Base-by-base conservation (phyloP, 257 asterid genomes). In the Petrea volubilis region DNA sequence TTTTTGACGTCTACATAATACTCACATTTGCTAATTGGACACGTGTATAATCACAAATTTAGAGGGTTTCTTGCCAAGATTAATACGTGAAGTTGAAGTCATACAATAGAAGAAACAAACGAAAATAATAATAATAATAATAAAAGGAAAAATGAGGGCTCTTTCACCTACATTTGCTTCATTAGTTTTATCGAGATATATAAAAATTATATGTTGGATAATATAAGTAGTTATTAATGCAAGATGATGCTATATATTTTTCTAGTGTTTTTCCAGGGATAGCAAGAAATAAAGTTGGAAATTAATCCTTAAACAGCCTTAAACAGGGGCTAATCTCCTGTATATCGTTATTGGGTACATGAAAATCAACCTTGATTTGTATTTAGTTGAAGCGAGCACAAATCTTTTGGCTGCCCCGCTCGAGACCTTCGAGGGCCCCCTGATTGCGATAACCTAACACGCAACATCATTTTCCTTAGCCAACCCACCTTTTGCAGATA, bases 281-380 rank as follows among this genome's bases (percentile, higher is more conserved):
- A 8, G 11, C 10, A 2, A 2, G 24, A 7, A 23, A 60, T 6
- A 58, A 34, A 56, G 27, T 49, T 1, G 71, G 46, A 64, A 49
- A 68, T n/a, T n/a, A n/a, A n/a, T 57, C 53, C 14, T 64, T 79
- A 74, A 78, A 55, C 61, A 73, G 67, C n/a, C n/a, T n/a, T n/a
- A n/a, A n/a, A n/a, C n/a, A n/a, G n/a, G n/a, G n/a, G 40, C 58
- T 34, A 31, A 38, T 41, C n/a, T 67, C 31, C 44, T 2, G 2
- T 9, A 40, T 38, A 77, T 58, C 52, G 33, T 65, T 67, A 77
- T 74, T 51, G 49, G 41, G 46, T 60, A 41, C 28, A n/a, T n/a
- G 86, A 87, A 40, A 82, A 79, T 64, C 87, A 85, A 82, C 67
- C 58, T 47, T 21, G 46, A 3, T 72, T 72, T 76, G 65, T 66